A percentile compares a stretch with the other conserved stretches of the same genome.
Evolutionary conservation across 2,329 filamentous ascomycete genomes (phyloP).

Genomic region (Colletotrichum tropicicola): DNA sequence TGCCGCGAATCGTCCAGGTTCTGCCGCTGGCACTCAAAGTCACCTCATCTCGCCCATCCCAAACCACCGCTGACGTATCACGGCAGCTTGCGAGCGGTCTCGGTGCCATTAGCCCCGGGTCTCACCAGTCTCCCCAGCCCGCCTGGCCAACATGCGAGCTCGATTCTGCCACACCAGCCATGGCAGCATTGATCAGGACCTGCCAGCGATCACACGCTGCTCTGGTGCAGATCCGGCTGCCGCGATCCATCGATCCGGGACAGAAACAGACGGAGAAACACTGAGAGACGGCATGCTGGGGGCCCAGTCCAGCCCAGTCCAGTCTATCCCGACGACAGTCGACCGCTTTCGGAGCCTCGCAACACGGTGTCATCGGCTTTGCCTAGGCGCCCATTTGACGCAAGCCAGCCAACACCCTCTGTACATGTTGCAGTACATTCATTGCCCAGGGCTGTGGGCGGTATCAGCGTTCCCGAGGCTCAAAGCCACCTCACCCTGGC

Average conservation of each 20-base stretch:
- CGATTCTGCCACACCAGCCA: not conserved
- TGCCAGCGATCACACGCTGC: conserved; percentile 13
- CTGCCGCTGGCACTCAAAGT: conserved; percentile 2
- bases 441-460: not conserved
- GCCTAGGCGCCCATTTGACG: conserved; percentile 14
- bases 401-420: not conserved
- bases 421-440: not conserved
- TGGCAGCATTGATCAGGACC: not conserved
- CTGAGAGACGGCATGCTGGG: not conserved
- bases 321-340: conserved; percentile 1
- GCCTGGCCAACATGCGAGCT: not conserved
- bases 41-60: conserved; percentile 15
- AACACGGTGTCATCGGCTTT: conserved; percentile 23
- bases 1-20: not conserved
- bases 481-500: not conserved
- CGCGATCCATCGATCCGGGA: conserved; percentile 18
- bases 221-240: conserved; percentile 23
- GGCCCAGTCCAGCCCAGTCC: conserved; percentile 1
- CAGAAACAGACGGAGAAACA: conserved; percentile 12
- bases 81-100: too few species aligned
- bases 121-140: conserved; percentile 19
- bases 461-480: not conserved
- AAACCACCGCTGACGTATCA: conserved; percentile 22
- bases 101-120: not conserved
- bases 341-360: conserved; percentile 29